Base-by-base conservation (phyloP, 75 land plant species). In the Larix kaempferi region DNA sequence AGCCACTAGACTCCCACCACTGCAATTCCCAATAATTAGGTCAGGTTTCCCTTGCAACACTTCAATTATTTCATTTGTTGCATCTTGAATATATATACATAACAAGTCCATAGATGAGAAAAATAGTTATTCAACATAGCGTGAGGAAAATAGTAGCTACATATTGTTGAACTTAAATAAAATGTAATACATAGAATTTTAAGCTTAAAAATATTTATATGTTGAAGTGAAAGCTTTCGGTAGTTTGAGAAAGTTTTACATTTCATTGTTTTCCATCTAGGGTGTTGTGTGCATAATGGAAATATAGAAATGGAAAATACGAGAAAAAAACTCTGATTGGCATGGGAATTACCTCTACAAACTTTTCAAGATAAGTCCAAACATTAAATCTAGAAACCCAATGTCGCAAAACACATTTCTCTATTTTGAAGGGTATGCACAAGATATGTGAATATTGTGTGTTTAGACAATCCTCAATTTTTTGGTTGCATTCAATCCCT, bases 321-420 rank as follows among this genome's bases (percentile, higher is more conserved):
- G 41, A 27, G 21, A 49, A 23, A 21, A 44, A 19, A 73, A 25
- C 39, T 66, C 29, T 33, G 17, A 21, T 19, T 4, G 5, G 35
- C 21, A 62, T 29, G 1, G 33, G 33, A 29, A 29, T 58, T 78
- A 89, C 93, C 92, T 85, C 86, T 22, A 89, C 82, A 82, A 77
- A 91, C 23, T 71, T 78, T 66, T 91, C 93, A 82, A 91, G 57
- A 74, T 89, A 91, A 73, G 93, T 91, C 84, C 91, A 91, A 3
- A 91, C 88, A 81, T 91, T 91, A 79, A 91, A 91, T 52, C 93
- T 82, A 41, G 93, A 91, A 29, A 87, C 84, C 93, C 93, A 89
- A 6, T 80, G 76, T 6, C 69, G 81, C 26, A 91, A 64, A 59
- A 87, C 80, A 15, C 88, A 84, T 55, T 90, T 85, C 13, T 91